Base-by-base conservation (phyloP, 495 filamentous ascomycete genomes). In the Hyaloscypha finlandica region DNA sequence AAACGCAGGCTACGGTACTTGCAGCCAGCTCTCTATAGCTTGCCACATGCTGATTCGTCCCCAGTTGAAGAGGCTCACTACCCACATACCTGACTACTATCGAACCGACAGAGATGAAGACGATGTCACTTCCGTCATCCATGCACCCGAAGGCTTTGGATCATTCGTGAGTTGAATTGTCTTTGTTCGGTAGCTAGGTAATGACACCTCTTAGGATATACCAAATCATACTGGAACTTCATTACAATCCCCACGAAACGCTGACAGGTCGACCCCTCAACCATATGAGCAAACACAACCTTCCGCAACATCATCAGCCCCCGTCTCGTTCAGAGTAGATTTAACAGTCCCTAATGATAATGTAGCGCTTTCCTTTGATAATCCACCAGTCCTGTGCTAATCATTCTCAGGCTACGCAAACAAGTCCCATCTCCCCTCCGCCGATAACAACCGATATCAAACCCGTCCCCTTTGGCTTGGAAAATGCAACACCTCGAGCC, bases 101-200 rank as follows among this genome's bases (percentile, higher is more conserved):
- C 82, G 82, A 71, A 78, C 80, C 64, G 79, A 83, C 45, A 85
- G 88, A 67, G 89, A 94, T 64, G 92, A 94, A 61, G 86, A 91
- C 25, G 85, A 91, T 29, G 82, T 89, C 65, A 48, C 42, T 19
- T 96, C 93, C 3, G 93, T 95, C 58, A 96, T 97, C 71, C 92
- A 96, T 79, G 92, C 90, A 25, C 93, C 93, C 4, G 78, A 89
- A 70, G 90, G 89, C 48, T 96, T 93, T 77, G 83, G 85, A 59
- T 83, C 84, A 63, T 94, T 94, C 84, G 91, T 94, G 72, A 79
- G 89, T 78, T 42, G 30, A 8, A 6, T 39, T 0, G 8, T 6
- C 1, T 22, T 61, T 19, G 57, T 9, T 60, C 77, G 80, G 61
- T 64, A 71, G 4, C 61, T 6, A 45, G 14, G 25, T 12, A 51